Evolutionary conservation across 225 moss, liverwort and hornwort genomes (phyloP).

Genomic region (Physcomitrium patens): DNA sequence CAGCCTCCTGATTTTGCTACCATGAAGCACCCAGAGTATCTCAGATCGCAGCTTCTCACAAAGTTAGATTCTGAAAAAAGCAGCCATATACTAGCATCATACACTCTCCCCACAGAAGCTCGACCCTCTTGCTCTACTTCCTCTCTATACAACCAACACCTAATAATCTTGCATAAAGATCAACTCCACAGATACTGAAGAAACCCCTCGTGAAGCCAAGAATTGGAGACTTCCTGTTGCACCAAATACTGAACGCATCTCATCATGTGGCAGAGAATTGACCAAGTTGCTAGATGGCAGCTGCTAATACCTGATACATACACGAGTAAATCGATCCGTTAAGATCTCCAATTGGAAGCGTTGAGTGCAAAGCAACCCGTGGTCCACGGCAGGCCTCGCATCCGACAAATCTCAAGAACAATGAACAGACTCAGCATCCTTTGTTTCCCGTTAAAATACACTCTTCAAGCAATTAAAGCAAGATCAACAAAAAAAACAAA

Average conservation of each 20-base stretch:
- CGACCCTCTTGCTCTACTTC: conserved; percentile 8
- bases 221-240: conserved; percentile 24
- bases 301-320: conserved; percentile 7
- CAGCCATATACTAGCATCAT: conserved; percentile 21
- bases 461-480: conserved; percentile 24
- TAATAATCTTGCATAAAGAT: conserved; percentile 21
- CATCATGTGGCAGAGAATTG: conserved; percentile 32
- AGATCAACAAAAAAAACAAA: conserved; percentile 9
- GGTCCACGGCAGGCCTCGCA: conserved; percentile 21
- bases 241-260: conserved; percentile 28
- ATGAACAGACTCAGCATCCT: background rate
- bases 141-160: conserved; percentile 1
- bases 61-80: conserved; percentile 25
- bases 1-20: conserved; percentile 3
- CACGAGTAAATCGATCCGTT: conserved; percentile 33
- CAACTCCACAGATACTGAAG: conserved; percentile 29
- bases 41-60: conserved; percentile 24
- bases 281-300: conserved; percentile 10
- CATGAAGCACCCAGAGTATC: conserved; percentile 20
- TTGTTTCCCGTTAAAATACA: conserved; percentile 16
- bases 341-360: conserved; percentile 30
- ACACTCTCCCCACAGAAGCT: conserved; percentile 13
- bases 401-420: conserved; percentile 3
- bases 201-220: conserved; percentile 19
- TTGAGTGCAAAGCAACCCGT: conserved; percentile 18